Evolutionary conservation across 352 stramenopile genomes (phyloP).

Genomic region (Pythium angustatum): DNA sequence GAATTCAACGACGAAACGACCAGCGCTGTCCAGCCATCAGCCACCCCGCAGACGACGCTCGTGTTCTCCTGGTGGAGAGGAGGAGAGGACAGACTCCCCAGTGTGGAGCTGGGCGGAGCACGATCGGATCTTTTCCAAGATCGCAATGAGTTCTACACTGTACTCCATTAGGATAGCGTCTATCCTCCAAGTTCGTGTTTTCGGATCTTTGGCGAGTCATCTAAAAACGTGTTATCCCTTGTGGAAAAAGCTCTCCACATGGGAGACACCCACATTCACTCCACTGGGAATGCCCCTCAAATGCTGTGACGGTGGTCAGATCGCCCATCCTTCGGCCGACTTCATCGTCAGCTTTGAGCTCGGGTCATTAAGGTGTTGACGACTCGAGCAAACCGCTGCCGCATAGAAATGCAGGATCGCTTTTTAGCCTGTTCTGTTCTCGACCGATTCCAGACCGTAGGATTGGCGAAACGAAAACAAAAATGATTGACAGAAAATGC

Average conservation of each 20-base stretch:
- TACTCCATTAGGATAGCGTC: neutral
- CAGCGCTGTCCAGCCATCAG: constrained; percentile 2
- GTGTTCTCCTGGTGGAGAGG: neutral
- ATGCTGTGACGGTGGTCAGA: neutral
- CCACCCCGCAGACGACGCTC: neutral
- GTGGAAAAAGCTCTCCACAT: neutral
- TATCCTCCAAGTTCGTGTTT: neutral
- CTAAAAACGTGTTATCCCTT: neutral
- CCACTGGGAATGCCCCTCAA: constrained; percentile 17
- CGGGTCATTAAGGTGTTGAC: neutral
- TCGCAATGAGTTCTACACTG: too few species aligned
- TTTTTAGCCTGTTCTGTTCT: neutral
- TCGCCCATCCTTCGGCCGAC: constrained; percentile 5
- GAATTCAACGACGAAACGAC: neutral
- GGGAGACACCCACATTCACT: constrained; percentile 2
- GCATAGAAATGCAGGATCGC: constrained; percentile 15
- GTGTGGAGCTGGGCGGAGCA: neutral
- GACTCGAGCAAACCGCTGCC: constrained; percentile 9
- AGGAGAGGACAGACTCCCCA: neutral
- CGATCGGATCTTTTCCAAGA: too few species aligned
- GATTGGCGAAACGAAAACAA: constrained; percentile 7
- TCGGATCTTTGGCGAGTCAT: neutral
- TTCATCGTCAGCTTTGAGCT: neutral
- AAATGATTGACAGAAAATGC: neutral
- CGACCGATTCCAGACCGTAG: too few species aligned